phyloP scores from a whole-genome alignment of 2,329 filamentous ascomycete species.

The Beauveria sp. region DNA sequence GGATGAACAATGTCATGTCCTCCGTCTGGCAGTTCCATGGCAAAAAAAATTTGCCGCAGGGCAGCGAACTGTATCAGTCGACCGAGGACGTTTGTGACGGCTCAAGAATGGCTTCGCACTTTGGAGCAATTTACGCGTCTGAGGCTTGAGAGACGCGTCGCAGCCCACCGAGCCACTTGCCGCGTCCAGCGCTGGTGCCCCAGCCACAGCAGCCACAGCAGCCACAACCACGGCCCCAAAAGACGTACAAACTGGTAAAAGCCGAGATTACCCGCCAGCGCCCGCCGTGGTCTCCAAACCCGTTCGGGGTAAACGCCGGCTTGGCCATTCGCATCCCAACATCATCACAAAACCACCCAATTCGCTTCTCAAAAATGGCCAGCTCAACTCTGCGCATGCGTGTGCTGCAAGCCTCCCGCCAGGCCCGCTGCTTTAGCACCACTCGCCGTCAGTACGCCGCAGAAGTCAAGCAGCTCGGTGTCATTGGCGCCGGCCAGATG shows the following conservation, averaged over 20 bases:
- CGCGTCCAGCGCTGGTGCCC: too few species aligned
- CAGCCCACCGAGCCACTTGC: conserved; percentile 1
- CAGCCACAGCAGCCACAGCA: not conserved
- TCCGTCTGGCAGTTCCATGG: conserved; percentile 49
- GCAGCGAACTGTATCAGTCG: not conserved
- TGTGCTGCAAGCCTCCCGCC: conserved; percentile 28
- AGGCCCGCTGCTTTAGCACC: conserved; percentile 60
- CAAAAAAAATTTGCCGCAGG: conserved; percentile 7
- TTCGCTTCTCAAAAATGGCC: conserved; percentile 28
- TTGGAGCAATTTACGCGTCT: conserved; percentile 16
- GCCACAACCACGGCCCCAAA: not conserved
- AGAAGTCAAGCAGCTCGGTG: conserved; percentile 80
- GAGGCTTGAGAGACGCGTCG: conserved; percentile 1
- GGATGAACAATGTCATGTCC: conserved; percentile 67
- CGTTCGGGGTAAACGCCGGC: not conserved
- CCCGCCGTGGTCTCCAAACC: conserved; percentile 12
- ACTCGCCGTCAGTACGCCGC: conserved; percentile 52
- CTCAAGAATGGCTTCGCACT: not conserved
- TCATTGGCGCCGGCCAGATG: conserved; percentile 95
- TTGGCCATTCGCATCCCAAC: conserved; percentile 7
- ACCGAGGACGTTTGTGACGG: not conserved
- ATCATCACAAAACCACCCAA: conserved; percentile 4
- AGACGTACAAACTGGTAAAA: conserved; percentile 13
- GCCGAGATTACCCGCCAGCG: conserved; percentile 37
- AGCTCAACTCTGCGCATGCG: conserved; percentile 31